phyloP scores from a whole-genome alignment of 148 eudicot genomes.

The Vaccinium darrowii region DNA sequence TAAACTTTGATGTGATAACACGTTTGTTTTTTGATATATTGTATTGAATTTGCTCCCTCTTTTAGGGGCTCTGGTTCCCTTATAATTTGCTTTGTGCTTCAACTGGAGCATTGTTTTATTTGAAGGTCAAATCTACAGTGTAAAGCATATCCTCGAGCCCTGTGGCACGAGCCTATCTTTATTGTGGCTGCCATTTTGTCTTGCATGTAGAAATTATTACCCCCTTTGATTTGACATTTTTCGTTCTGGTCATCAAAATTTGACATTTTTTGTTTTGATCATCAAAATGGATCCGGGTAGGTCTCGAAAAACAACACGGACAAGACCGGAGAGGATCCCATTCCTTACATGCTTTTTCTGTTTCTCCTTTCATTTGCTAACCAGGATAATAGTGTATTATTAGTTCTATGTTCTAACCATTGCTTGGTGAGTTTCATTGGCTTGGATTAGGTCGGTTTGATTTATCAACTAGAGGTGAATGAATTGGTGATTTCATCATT shows the following conservation, averaged over 20 bases:
- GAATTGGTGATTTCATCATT: constrained; percentile 21
- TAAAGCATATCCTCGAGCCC: constrained; percentile 12
- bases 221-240: constrained; percentile 18
- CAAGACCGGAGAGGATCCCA: no score
- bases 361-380: background rate
- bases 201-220: constrained; percentile 20
- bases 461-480: constrained; percentile 32
- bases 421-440: background rate
- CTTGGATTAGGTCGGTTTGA: background rate
- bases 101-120: constrained; percentile 5
- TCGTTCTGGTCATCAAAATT: background rate
- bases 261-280: background rate
- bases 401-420: no score
- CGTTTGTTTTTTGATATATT: background rate
- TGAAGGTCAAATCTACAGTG: constrained; percentile 23
- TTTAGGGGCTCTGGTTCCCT: background rate
- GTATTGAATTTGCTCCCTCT: background rate
- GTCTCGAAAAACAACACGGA: no score
- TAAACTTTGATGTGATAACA: background rate
- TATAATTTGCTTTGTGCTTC: background rate
- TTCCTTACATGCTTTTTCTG: no score
- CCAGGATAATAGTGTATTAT: background rate
- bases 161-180: constrained; percentile 22
- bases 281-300: no score
- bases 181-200: constrained; percentile 26